Evolutionary conservation across 768 basidiomycete species (phyloP).

Genomic region (Cytidiella melzeri): DNA sequence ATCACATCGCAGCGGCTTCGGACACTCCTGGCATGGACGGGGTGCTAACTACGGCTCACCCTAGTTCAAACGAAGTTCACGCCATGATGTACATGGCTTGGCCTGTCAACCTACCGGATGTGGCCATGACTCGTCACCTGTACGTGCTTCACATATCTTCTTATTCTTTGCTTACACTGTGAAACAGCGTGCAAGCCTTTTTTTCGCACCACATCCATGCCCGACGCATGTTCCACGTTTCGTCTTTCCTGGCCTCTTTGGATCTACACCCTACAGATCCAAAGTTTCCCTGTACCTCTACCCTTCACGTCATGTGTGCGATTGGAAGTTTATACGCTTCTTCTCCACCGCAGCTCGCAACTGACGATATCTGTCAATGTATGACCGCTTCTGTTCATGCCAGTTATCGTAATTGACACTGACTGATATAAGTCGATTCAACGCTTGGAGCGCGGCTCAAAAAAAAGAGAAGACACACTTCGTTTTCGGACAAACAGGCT

Average conservation of each 20-base stretch:
- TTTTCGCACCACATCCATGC: conserved; percentile 75
- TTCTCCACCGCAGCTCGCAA: neutral
- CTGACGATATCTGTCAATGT: conserved; percentile 6
- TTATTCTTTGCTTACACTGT: neutral
- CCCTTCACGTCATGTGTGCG: conserved; percentile 84
- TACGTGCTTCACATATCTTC: conserved; percentile 27
- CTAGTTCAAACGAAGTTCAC: conserved; percentile 4
- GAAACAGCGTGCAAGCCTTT: conserved; percentile 64
- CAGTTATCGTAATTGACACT: no score
- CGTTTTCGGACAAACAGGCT: conserved; percentile 64
- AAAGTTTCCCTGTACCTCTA: conserved; percentile 62
- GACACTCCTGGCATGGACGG: neutral
- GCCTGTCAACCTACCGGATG: conserved; percentile 56
- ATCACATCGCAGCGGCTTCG: neutral
- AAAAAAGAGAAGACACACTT: conserved; percentile 40
- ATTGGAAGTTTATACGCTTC: conserved; percentile 56
- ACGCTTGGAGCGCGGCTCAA: conserved; percentile 28
- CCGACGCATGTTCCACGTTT: conserved; percentile 58
- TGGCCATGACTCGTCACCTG: conserved; percentile 61
- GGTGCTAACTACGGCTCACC: neutral
- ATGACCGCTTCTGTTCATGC: neutral
- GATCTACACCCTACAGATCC: conserved; percentile 61
- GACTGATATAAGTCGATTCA: conserved; percentile 4
- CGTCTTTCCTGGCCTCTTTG: conserved; percentile 60
- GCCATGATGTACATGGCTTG: conserved; percentile 34